Evolutionary conservation across 2,329 filamentous ascomycete genomes (phyloP).

Genomic region (Cladobotryum protrusum): DNA sequence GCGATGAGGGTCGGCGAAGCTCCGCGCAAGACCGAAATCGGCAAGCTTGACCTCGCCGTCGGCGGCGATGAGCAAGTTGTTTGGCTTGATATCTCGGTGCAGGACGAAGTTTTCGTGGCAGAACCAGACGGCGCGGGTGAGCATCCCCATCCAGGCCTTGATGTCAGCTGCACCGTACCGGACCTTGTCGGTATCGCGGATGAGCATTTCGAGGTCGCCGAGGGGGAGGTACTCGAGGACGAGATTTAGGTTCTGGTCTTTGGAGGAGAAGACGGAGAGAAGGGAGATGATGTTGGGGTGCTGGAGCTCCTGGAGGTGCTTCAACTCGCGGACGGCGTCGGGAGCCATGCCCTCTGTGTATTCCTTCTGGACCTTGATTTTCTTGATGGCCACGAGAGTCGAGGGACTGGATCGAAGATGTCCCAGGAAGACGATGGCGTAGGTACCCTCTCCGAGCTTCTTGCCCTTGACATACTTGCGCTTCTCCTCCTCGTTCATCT

Average conservation of each 20-base stretch:
- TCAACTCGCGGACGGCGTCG: conserved; percentile 92
- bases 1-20: conserved; percentile 80
- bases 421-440: conserved; percentile 90
- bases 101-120: conserved; percentile 92
- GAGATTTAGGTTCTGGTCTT: conserved; percentile 92
- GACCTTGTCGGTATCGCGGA: conserved; percentile 72
- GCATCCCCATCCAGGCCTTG: conserved; percentile 98
- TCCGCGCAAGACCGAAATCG: conserved; percentile 91
- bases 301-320: conserved; percentile 86
- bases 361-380: conserved; percentile 81
- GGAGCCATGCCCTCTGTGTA: conserved; percentile 88
- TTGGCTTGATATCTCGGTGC: conserved; percentile 97
- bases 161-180: conserved; percentile 84
- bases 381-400: conserved; percentile 82
- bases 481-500: conserved; percentile 75
- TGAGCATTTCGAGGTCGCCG: conserved; percentile 93
- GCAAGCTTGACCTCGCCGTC: conserved; percentile 93
- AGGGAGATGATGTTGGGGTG: conserved; percentile 96
- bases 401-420: conserved; percentile 67
- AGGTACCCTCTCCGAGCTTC: conserved; percentile 93
- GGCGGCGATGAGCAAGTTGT: conserved; percentile 91
- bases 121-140: conserved; percentile 88
- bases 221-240: conserved; percentile 90
- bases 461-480: conserved; percentile 90
- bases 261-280: conserved; percentile 88